Evolutionary conservation across 257 asterid species (phyloP), one percentile per base, ranked within the genome.

Genomic region (Henckelia pumila): DNA sequence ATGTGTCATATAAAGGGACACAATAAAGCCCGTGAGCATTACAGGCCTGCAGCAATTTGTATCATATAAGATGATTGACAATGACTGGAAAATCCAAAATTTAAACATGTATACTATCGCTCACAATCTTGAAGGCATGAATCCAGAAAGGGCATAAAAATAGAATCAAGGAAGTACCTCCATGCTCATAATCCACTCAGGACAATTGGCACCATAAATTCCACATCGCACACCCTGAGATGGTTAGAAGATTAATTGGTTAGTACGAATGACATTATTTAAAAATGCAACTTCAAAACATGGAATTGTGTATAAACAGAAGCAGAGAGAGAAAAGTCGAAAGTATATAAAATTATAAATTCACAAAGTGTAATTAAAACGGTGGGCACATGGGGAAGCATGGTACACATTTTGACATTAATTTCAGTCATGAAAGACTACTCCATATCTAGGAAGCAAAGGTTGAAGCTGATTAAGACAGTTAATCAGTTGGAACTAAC

Each of bases 141-240:
- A 55, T 20, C 62, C 60, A 72, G 40, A 70, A 68, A 60, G 50
- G 33, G 44, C 50, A 21, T 17, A 69, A 63, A 71, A 56, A 58
- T 30, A 10, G 58, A 56, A 63, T 57, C 40, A 28, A n/a, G 62
- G 7, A 69, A 62, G 64, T 78, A 91, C 99, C 99, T 94, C 88
- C 99, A 91, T 94, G 77, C 96, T 89, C 74, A 94, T 87, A 78
- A 94, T 79, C 99, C 99, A 94, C 86, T 94, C 92, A 53, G 97
- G 44, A 56, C 80, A 83, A 76, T 94, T 94, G 74, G 88, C 91
- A 26, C 99, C 99, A 82, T 85, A 94, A 58, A 94, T 91, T 75
- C 99, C 99, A 73, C 99, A 94, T 26, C 92, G 86, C 55, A 80
- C 96, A 73, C 93, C 96, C 99, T 94, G 76, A 21, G n/a, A 82